phyloP scores from a whole-genome alignment of 148 eudicot species.

The Mesembryanthemum crystallinum region DNA sequence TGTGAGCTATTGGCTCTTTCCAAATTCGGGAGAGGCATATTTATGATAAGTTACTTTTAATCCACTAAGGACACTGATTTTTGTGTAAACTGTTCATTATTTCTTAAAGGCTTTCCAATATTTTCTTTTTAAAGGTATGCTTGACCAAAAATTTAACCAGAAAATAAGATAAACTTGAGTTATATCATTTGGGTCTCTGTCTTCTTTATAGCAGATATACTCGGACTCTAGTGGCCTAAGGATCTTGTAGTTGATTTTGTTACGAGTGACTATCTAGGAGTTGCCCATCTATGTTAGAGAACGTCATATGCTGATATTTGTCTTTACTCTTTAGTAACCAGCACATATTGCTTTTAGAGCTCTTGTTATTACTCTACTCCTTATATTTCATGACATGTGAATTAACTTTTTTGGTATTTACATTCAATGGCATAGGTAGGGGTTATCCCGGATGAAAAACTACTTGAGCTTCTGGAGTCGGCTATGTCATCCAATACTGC shows the following conservation, averaged over 20 bases:
- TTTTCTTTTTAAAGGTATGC: not conserved
- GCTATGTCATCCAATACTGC: conserved; percentile 93
- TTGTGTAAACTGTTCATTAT: not conserved
- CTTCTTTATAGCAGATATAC: not conserved
- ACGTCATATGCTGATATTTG: not conserved
- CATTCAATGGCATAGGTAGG: conserved; percentile 57
- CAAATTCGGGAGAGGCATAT: not conserved
- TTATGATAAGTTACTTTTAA: not conserved
- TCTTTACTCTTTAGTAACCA: not conserved
- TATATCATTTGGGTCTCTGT: not conserved
- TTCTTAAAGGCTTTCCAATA: not conserved
- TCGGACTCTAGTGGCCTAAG: not conserved
- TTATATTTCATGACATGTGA: not conserved
- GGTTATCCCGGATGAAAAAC: conserved; percentile 82
- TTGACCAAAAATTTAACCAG: not conserved
- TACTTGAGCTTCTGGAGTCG: conserved; percentile 81
- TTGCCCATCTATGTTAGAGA: not conserved
- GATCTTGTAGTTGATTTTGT: not conserved
- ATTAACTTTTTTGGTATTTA: conserved; percentile 1
- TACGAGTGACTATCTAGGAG: not conserved
- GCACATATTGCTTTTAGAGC: not conserved
- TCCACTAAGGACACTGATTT: not conserved
- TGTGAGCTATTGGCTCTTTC: not conserved
- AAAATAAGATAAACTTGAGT: not conserved
- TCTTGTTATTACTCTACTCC: not conserved